Conservation (phyloP, 2,329 filamentous ascomycete species). For the Boeremia lycopersici region DNA sequence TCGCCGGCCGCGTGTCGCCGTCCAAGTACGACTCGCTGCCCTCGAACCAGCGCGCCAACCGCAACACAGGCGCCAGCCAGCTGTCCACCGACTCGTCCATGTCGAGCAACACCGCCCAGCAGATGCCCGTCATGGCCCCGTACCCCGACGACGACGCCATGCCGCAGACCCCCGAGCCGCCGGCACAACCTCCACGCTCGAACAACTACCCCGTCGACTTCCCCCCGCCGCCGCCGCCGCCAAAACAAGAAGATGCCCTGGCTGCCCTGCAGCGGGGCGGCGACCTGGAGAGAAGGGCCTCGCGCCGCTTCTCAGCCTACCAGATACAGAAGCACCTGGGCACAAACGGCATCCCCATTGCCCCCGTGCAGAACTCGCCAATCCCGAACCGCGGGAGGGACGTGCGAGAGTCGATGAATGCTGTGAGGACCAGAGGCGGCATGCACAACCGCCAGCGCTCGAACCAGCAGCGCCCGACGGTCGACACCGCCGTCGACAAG, state of each 20-base stretch:
- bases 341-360: constrained; percentile 82
- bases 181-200: constrained; percentile 44
- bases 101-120: constrained; percentile 78
- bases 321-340: constrained; percentile 96
- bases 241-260: constrained; percentile 86
- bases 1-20: constrained; percentile 52
- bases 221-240: constrained; percentile 78
- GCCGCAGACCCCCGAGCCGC: constrained; percentile 44
- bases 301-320: constrained; percentile 91
- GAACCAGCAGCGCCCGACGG: constrained; percentile 51
- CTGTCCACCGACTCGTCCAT: constrained; percentile 61
- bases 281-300: constrained; percentile 89
- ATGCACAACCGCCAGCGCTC: constrained; percentile 60
- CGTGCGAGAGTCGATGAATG: constrained; percentile 81
- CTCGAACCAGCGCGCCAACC: constrained; percentile 42
- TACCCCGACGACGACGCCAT: constrained; percentile 68
- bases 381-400: constrained; percentile 86
- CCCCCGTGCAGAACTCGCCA: constrained; percentile 76
- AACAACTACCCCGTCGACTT: constrained; percentile 59
- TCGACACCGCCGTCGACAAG: constrained; percentile 68
- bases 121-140: constrained; percentile 73
- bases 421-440: constrained; percentile 65
- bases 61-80: constrained; percentile 41
- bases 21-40: constrained; percentile 50
- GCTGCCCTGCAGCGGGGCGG: constrained; percentile 90